A percentile compares a stretch with the other conserved stretches of the same genome.
These are phyloP conservation scores for Leccinum longicurvipes DNA, from an alignment of 768 basidiomycete species.

Conservation along the genomic window DNA sequence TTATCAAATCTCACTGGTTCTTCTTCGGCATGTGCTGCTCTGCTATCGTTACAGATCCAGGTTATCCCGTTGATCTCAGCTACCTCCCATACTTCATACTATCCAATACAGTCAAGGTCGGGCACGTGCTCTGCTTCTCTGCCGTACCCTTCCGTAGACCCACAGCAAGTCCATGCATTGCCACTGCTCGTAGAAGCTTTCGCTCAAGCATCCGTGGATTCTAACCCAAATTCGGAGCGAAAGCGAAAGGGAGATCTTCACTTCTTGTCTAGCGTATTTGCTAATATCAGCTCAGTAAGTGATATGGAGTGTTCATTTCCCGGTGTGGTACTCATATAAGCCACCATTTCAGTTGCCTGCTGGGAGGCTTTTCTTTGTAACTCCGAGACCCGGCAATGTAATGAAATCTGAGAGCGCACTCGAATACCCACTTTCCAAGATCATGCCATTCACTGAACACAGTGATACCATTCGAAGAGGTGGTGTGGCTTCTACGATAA, in stretches of 20 bases:
- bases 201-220: conserved; percentile 66
- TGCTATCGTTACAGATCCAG: conserved; percentile 65
- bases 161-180: conserved; percentile 58
- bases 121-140: conserved; percentile 75
- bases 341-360: conserved; percentile 51
- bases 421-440: conserved; percentile 81
- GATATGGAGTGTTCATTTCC: neutral
- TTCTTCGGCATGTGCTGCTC: conserved; percentile 56
- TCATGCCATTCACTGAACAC: conserved; percentile 89
- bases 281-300: conserved; percentile 81
- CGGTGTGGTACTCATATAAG: neutral
- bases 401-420: conserved; percentile 42
- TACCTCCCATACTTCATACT: conserved; percentile 53
- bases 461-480: conserved; percentile 80
- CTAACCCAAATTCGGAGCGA: conserved; percentile 46
- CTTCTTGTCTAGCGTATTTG: conserved; percentile 92
- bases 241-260: conserved; percentile 76
- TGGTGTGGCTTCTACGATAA: conserved; percentile 83
- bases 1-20: conserved; percentile 90
- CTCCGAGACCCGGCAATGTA: conserved; percentile 54
- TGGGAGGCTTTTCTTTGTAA: conserved; percentile 79
- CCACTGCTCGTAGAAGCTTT: conserved; percentile 90
- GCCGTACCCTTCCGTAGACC: conserved; percentile 59
- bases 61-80: conserved; percentile 46
- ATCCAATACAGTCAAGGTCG: conserved; percentile 74